Evolutionary conservation across 2,329 filamentous ascomycete genomes (phyloP), one percentile per base, ranked within the genome.

Genomic region (Colletotrichum melonis): DNA sequence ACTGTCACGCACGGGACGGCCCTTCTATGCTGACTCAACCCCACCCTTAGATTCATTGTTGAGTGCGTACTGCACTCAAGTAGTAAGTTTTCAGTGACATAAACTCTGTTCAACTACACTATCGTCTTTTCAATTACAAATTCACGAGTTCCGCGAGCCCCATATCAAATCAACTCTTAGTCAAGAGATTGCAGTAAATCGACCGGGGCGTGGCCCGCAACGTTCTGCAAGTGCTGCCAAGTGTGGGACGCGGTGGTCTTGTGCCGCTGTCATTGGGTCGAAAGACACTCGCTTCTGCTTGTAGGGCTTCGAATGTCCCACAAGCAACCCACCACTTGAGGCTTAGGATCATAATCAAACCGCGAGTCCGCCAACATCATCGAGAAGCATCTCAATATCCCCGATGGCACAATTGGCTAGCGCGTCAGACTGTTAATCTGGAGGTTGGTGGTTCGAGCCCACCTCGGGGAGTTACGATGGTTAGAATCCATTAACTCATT

Each of bases 361-460:
- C 46, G 54, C 19, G 30, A 46, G 54, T 30, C 3, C 0, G 6
- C 14, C 2, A 5, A 0, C 16, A 2, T 42, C 42, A 64, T 5
- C n/a, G 46, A 69, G 1, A 4, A 54, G 14, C 7, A 46, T 2
- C 24, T 42, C 63, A 65, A 22, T 46, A 11, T 72, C 70, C 70
- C 70, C 70, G 70, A 72, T 72, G 70, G 70, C 70, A 72, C 70
- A 72, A 72, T 72, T 72, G 70, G 70, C 70, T 72, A 69, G 70
- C 70, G 70, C 70, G 70, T 72, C 70, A 72, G 70, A 72, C 70
- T 69, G 70, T 72, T 72, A 72, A 72, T 72, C 70, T 72, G 70
- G 70, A 72, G 70, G 70, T 72, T 72, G 70, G 70, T 72, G 66
- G 70, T 72, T 72, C 70, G 70, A 72, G 70, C 70, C 70, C 62